Percentiles rank a stretch among this genome's conserved stretches.
These are phyloP conservation scores for Artemisia tridentata DNA, from an alignment of 129 eudicot species.

Conservation along the genomic window DNA sequence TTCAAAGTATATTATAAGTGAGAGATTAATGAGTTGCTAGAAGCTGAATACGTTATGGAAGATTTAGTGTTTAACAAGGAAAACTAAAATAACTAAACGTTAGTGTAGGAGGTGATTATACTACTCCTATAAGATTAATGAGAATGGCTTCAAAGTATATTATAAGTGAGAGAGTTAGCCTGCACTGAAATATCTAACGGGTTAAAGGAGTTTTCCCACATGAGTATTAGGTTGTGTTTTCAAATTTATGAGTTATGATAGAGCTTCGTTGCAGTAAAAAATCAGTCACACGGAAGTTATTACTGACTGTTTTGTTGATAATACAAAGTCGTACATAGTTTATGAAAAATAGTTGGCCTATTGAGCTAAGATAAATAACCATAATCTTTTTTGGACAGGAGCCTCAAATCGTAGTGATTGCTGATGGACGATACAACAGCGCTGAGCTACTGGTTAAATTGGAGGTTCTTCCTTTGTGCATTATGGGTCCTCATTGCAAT, in stretches of 20 bases:
- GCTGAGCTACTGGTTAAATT: slow-evolving; percentile 82
- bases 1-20: too few relatives aligned
- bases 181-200: too few relatives aligned
- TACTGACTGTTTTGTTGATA: background rate
- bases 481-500: slow-evolving; percentile 52
- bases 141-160: background rate
- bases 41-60: background rate
- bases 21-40: too few relatives aligned
- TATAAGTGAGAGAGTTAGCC: background rate
- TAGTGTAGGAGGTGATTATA: too few relatives aligned
- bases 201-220: background rate
- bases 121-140: too few relatives aligned
- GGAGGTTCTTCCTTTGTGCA: slow-evolving; percentile 88
- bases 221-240: background rate
- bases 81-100: background rate
- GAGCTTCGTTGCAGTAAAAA: background rate
- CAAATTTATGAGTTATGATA: background rate
- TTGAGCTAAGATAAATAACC: background rate
- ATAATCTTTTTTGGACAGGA: slow-evolving; percentile 32
- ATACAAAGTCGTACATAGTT: background rate
- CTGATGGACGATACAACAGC: slow-evolving; percentile 53
- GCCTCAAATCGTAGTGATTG: slow-evolving; percentile 15
- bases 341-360: background rate
- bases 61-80: background rate
- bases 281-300: background rate